Evolutionary conservation across 768 basidiomycete species (phyloP), one percentile per base, ranked within the genome.

Genomic region (Lentinus brumalis): DNA sequence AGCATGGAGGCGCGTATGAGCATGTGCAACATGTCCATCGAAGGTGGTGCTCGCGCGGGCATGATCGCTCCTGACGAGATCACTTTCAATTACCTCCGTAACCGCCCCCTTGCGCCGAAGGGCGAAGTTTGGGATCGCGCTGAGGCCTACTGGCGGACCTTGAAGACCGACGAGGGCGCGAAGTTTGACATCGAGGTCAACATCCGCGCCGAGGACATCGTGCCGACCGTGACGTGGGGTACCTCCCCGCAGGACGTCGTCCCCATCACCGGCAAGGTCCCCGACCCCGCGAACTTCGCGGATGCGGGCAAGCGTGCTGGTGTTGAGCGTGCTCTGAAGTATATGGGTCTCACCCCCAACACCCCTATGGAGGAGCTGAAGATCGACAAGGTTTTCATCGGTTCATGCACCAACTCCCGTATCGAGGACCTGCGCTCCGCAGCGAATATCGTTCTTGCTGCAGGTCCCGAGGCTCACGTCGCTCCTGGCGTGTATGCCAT

Each of bases 11-110:
- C 82, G 21, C 77, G 85, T 42, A 84, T 81, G 81, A 81, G 78
- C 59, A 77, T 79, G 66, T 86, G 85, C 74, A 87, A 86, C 79
- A 86, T 87, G 85, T 83, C 83, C 53, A 87, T 87, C 70, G 86
- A 87, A 72, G 86, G 77, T 52, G 85, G 86, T 60, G 86, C 86
- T 44, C 77, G 86, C 50, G 86, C 86, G 0, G 85, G 85, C 50
- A 86, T 87, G 84, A 81, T 87, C 61, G 85, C 84, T 11, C 84
- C 86, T 0, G 86, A 87, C 68, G 81, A 86, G 51, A 76, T 80
- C 62, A 87, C 86, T 2, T 86, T 87, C 73, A 75, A 75, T 18
- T 87, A 87, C 74, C 80, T 87, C 52, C 77, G 79, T 57, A 81
- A 79, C n/a, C 78, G 84, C 44, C 86, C 86, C 29, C 77, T 87